phyloP scores from a whole-genome alignment of 768 basidiomycete genomes.

The Podaxis mareebaensis region DNA sequence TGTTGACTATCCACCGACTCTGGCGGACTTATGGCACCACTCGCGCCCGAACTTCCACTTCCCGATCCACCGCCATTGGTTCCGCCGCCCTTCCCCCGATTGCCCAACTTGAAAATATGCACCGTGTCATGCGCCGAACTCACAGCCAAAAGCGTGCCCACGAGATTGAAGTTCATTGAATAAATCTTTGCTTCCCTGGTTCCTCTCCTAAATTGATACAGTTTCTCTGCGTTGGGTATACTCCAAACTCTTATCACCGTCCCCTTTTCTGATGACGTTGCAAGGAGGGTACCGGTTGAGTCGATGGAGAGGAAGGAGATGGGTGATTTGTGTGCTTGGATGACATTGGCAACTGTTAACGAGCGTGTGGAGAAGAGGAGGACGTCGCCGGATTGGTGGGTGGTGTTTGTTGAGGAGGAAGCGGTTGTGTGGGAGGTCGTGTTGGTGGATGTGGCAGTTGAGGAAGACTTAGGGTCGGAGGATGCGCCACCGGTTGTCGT shows the following conservation, averaged over 20 bases:
- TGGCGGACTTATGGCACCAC: slow-evolving; percentile 54
- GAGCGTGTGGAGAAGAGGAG: slow-evolving; percentile 93
- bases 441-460: neutral
- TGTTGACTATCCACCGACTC: slow-evolving; percentile 67
- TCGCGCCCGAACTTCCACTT: slow-evolving; percentile 20
- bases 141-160: slow-evolving; percentile 83
- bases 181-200: slow-evolving; percentile 86
- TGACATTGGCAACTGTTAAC: slow-evolving; percentile 90
- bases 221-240: slow-evolving; percentile 86
- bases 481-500: slow-evolving; percentile 7
- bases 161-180: slow-evolving; percentile 78
- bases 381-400: slow-evolving; percentile 76
- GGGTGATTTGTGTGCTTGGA: slow-evolving; percentile 95
- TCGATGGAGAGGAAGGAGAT: slow-evolving; percentile 88
- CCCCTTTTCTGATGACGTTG: slow-evolving; percentile 92
- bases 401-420: slow-evolving; percentile 27
- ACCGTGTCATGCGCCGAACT: slow-evolving; percentile 93
- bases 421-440: slow-evolving; percentile 23
- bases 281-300: slow-evolving; percentile 83
- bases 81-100: slow-evolving; percentile 12
- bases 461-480: neutral
- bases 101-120: slow-evolving; percentile 89
- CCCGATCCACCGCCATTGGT: slow-evolving; percentile 12
- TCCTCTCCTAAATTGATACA: slow-evolving; percentile 94
- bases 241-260: slow-evolving; percentile 97